Conservation (phyloP, 75 land plant species). For the Cryptomeria japonica region DNA sequence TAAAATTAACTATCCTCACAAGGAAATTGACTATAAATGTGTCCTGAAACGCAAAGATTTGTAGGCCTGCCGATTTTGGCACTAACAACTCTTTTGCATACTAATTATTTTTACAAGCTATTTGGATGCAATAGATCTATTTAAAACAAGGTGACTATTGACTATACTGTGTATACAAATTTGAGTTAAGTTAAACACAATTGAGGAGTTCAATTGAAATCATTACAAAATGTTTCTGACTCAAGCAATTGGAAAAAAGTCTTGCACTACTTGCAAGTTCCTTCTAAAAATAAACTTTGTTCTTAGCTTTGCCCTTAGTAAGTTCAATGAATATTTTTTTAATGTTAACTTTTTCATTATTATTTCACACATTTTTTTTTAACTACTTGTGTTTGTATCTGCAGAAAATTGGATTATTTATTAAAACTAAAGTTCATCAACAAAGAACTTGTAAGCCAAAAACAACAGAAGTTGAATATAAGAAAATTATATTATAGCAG, state of each 20-base stretch:
- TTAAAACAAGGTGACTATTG: neutral
- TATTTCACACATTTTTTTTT: neutral
- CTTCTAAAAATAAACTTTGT: neutral
- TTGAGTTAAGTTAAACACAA: neutral
- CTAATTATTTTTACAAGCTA: neutral
- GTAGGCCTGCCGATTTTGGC: no score
- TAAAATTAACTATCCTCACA: no score
- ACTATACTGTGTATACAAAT: neutral
- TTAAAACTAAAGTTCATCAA: no score
- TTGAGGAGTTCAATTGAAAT: neutral
- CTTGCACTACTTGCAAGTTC: neutral
- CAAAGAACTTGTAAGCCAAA: neutral
- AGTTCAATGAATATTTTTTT: neutral
- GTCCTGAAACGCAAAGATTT: no score
- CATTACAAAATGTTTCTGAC: neutral
- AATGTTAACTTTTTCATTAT: neutral
- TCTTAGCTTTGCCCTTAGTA: neutral
- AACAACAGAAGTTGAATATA: neutral
- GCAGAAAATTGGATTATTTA: neutral
- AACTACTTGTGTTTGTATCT: neutral
- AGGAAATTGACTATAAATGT: no score
- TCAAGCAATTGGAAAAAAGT: neutral
- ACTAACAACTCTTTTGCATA: neutral
- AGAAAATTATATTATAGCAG: neutral
- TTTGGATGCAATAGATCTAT: neutral